Evolutionary conservation across 176 grass and related monocot species (phyloP).

Genomic region (Triticum timopheevii): DNA sequence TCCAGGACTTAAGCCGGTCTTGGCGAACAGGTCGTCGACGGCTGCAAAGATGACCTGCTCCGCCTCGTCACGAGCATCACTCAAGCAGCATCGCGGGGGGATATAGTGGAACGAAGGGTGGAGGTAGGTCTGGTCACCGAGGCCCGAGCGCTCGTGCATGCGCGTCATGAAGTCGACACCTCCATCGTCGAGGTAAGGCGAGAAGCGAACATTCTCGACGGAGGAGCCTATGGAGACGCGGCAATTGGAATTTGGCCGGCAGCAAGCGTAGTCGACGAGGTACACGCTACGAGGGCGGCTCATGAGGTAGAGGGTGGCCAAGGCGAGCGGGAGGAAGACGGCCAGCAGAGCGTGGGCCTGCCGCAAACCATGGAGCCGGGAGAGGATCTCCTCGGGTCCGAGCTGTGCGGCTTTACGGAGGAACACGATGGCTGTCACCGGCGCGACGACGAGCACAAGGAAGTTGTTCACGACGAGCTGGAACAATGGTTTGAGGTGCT

Average conservation of each 20-base stretch:
- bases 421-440: not conserved
- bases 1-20: not conserved
- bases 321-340: not conserved
- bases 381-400: not conserved
- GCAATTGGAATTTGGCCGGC: not conserved
- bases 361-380: not conserved
- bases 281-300: conserved; percentile 13
- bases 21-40: conserved; percentile 24
- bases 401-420: conserved; percentile 1
- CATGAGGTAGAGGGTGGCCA: not conserved
- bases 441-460: not conserved
- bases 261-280: conserved; percentile 45
- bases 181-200: not conserved
- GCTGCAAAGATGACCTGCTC: conserved; percentile 25
- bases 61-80: not conserved
- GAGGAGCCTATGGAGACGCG: not conserved
- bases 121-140: conserved; percentile 28
- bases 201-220: not conserved
- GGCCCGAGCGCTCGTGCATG: conserved; percentile 25
- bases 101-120: not conserved
- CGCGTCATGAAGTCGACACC: not conserved
- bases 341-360: not conserved
- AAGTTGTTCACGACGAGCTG: conserved; percentile 5
- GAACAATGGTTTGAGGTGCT: not conserved
- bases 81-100: not conserved